A percentile compares a stretch with the other conserved stretches of the same genome.
phyloP scores from a whole-genome alignment of 2,329 filamentous ascomycete species.

The Incumbomyces delicatus region DNA sequence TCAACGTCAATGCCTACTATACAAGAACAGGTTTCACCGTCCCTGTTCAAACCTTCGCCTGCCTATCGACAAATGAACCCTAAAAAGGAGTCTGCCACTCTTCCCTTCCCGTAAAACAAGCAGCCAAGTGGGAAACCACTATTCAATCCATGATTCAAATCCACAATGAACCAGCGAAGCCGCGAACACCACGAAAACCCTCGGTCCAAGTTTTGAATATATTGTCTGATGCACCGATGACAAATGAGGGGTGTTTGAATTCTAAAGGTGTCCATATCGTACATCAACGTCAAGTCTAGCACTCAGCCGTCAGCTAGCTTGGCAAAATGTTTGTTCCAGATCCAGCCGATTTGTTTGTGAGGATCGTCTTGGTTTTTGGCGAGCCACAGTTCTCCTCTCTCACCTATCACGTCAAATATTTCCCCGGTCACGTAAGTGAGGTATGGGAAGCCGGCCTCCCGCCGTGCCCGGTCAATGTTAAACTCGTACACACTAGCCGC shows the following conservation, averaged over 20 bases:
- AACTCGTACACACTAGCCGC: slow-evolving; percentile 94
- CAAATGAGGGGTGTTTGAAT: not conserved
- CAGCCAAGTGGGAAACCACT: too few species aligned
- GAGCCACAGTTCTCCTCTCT: slow-evolving; percentile 96
- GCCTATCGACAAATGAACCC: not conserved
- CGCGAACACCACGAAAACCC: too few species aligned
- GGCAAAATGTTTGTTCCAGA: slow-evolving; percentile 98
- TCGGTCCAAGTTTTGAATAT: too few species aligned
- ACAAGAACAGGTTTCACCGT: not conserved
- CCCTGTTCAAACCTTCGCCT: not conserved
- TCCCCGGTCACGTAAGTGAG: slow-evolving; percentile 91
- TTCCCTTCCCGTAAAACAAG: too few species aligned
- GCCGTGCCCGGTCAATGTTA: slow-evolving; percentile 84
- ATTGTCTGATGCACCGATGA: too few species aligned
- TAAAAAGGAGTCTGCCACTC: not conserved
- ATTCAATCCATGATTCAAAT: too few species aligned
- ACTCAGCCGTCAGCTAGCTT: slow-evolving; percentile 30
- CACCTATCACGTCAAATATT: slow-evolving; percentile 86
- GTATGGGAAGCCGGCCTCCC: slow-evolving; percentile 92
- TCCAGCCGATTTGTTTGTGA: slow-evolving; percentile 75
- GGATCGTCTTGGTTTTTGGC: slow-evolving; percentile 94
- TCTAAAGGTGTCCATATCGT: not conserved
- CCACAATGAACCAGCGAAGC: too few species aligned
- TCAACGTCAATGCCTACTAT: slow-evolving; percentile 1
- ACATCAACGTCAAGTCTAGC: not conserved